Evolutionary conservation across 2,329 filamentous ascomycete genomes (phyloP), one percentile per base, ranked within the genome.

Genomic region (Thelonectria blattea): DNA sequence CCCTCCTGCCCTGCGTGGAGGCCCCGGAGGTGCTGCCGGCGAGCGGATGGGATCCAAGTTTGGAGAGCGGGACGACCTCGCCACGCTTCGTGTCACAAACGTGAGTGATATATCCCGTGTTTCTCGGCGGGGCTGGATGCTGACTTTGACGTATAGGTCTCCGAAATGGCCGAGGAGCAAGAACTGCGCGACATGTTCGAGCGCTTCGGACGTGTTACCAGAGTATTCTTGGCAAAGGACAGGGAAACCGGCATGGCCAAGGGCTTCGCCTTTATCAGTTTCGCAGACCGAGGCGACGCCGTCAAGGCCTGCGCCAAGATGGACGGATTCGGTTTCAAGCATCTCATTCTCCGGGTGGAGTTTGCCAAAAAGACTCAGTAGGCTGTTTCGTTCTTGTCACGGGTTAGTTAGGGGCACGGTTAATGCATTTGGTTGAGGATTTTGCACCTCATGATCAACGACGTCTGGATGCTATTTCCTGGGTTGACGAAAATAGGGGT

Each of bases 191-290:
- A 97, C 77, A 93, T 99, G 88, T 99, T 99, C 83, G 93, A 96
- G 83, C 88, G 95, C 70, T 97, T 95, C 77, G 95, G 95, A 74
- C 91, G 93, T 70, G 95, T 99, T 75, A 98, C 94, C 58, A 89
- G 95, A 78, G 95, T 99, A 52, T 99, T 99, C 85, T 80, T 99
- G 73, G 95, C 95, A 72, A 98, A 97, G 85, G 95, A 99, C 82
- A 85, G 95, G 76, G 95, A 99, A 73, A 99, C 95, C 42, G 92
- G 93, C 63, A 83, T 94, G 76, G 95, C 95, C 71, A 99, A 99
- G 88, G 95, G 95, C 65, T 99, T 99, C 77, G 96, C 96, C 24
- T 99, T 99, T 78, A 96, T 99, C 84, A 96, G 92, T 79, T 99
- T 95, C 75, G 91, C 90, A 62, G 95, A 99, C 78, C 85, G 95